These are phyloP conservation scores for Ceratocystis variospora DNA, from an alignment of 2,329 filamentous ascomycete genomes.

Conservation along the genomic window DNA sequence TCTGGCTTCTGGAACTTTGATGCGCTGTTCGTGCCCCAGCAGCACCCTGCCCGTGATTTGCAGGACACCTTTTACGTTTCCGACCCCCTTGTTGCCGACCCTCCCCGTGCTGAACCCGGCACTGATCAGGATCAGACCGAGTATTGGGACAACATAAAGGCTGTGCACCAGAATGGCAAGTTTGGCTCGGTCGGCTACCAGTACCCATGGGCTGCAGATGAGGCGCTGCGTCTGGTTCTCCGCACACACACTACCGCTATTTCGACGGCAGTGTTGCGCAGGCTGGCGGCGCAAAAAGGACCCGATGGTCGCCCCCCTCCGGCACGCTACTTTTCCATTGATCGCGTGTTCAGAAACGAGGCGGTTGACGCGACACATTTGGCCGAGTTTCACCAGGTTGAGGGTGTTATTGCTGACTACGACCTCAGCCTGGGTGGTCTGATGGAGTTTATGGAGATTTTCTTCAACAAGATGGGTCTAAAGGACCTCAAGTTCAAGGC, in stretches of 20 bases:
- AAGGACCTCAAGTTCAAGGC: conserved; percentile 81
- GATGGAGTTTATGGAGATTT: conserved; percentile 85
- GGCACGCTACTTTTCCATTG: conserved; percentile 96
- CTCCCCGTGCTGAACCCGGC: conserved; percentile 42
- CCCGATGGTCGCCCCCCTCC: conserved; percentile 51
- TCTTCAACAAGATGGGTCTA: conserved; percentile 95
- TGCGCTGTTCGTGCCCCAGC: conserved; percentile 87
- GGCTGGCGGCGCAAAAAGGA: conserved; percentile 68
- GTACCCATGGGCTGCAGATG: conserved; percentile 82
- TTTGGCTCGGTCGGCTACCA: conserved; percentile 93
- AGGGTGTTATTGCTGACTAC: conserved; percentile 97
- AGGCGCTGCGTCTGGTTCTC: conserved; percentile 74
- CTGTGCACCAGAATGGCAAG: conserved; percentile 81
- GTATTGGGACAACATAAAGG: conserved; percentile 78
- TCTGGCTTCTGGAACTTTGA: conserved; percentile 99
- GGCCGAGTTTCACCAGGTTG: conserved; percentile 96
- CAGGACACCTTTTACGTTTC: conserved; percentile 99
- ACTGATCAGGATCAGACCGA: conserved; percentile 45
- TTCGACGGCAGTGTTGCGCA: conserved; percentile 80
- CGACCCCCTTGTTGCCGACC: conserved; percentile 65
- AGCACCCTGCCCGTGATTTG: conserved; percentile 91
- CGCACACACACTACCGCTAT: conserved; percentile 94
- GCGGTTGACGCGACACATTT: conserved; percentile 93
- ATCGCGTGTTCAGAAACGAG: conserved; percentile 96
- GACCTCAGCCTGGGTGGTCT: conserved; percentile 80